A percentile compares a stretch with the other conserved stretches of the same genome.
Conservation (phyloP, 2,329 filamentous ascomycete species). For the Daldinia eschscholtzii region DNA sequence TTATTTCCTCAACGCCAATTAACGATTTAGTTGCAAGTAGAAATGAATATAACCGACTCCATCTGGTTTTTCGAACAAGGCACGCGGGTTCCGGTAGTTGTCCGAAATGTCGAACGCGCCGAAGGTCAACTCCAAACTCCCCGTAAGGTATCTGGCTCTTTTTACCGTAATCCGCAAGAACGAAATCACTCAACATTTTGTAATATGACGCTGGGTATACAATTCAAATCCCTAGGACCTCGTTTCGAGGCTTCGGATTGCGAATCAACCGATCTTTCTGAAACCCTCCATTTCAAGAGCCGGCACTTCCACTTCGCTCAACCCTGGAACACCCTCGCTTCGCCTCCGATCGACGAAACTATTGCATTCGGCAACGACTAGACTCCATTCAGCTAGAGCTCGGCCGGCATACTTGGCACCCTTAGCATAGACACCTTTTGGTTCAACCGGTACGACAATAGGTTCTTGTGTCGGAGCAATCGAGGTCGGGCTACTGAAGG, state of each 20-base stretch:
- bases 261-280: conserved; percentile 52
- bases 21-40: conserved; percentile 20
- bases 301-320: conserved; percentile 78
- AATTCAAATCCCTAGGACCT: conserved; percentile 6
- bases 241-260: neutral
- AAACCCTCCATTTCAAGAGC: conserved; percentile 74
- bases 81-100: conserved; percentile 29
- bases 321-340: conserved; percentile 76
- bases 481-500: conserved; percentile 19
- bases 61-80: conserved; percentile 18
- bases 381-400: conserved; percentile 81
- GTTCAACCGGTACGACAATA: conserved; percentile 61
- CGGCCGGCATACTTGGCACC: conserved; percentile 75
- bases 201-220: conserved; percentile 28
- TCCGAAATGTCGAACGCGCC: conserved; percentile 29
- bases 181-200: conserved; percentile 22
- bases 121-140: conserved; percentile 40
- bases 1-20: conserved; percentile 32
- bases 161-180: conserved; percentile 31
- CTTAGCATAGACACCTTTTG: conserved; percentile 59
- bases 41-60: conserved; percentile 26
- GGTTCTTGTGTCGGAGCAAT: conserved; percentile 50
- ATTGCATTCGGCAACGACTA: conserved; percentile 82
- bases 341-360: conserved; percentile 83
- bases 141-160: conserved; percentile 24